These are phyloP conservation scores for Penicillium goetzii DNA, from an alignment of 495 filamentous ascomycete genomes.

Conservation along the genomic window DNA sequence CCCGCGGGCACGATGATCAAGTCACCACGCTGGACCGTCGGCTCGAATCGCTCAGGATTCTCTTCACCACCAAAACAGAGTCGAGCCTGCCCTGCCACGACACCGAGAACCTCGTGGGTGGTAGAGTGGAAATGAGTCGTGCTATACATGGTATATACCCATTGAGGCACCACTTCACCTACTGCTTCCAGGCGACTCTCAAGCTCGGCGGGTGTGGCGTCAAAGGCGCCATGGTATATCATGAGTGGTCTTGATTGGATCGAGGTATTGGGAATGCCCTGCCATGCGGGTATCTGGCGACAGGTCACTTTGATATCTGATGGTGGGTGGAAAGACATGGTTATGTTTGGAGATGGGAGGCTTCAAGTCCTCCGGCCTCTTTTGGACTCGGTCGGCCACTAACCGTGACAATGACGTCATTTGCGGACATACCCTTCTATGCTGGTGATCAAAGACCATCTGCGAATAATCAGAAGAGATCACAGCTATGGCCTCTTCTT, in stretches of 20 bases:
- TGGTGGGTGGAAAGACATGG: conserved; percentile 47
- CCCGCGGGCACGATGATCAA: conserved; percentile 69
- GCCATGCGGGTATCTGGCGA: conserved; percentile 62
- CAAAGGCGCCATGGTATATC: conserved; percentile 61
- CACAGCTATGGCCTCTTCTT: background rate
- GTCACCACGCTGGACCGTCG: conserved; percentile 60
- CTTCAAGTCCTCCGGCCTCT: background rate
- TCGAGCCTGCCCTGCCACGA: conserved; percentile 59
- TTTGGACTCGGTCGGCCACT: background rate
- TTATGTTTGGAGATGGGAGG: background rate
- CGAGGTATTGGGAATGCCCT: conserved; percentile 65
- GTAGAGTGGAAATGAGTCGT: conserved; percentile 68
- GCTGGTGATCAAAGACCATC: background rate
- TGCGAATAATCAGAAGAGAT: background rate
- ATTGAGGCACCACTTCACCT: conserved; percentile 63
- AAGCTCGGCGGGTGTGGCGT: conserved; percentile 50
- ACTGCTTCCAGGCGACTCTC: conserved; percentile 54
- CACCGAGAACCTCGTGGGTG: conserved; percentile 66
- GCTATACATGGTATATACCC: conserved; percentile 69
- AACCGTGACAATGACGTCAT: conserved; percentile 18
- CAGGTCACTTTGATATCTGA: conserved; percentile 55
- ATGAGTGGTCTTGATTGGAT: conserved; percentile 65
- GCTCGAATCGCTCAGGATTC: conserved; percentile 61
- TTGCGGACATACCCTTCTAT: background rate
- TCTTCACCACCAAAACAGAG: conserved; percentile 70